phyloP scores from a whole-genome alignment of 768 basidiomycete species.

The Lactifluus rugatus region DNA sequence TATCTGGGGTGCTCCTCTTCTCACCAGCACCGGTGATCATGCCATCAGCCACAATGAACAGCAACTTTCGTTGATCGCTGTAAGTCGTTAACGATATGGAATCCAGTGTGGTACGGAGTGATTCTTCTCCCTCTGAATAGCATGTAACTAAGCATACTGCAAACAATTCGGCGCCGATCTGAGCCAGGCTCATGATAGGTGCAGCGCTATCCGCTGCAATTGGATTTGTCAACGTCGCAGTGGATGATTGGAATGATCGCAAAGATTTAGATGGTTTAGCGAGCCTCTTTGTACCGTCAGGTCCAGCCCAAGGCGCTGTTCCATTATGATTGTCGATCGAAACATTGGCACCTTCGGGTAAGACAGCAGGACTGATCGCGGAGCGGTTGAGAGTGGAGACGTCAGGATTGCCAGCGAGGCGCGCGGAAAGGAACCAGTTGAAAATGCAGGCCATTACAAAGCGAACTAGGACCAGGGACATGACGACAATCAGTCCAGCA shows the following conservation, averaged over 20 bases:
- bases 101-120: conserved; percentile 83
- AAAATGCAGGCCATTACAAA: conserved; percentile 96
- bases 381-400: conserved; percentile 63
- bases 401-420: conserved; percentile 68
- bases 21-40: conserved; percentile 99
- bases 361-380: conserved; percentile 88
- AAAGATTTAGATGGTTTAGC: conserved; percentile 38
- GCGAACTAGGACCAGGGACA: conserved; percentile 81
- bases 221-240: conserved; percentile 43
- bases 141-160: conserved; percentile 94
- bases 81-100: conserved; percentile 87
- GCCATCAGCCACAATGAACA: conserved; percentile 94
- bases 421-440: conserved; percentile 89
- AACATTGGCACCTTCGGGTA: conserved; percentile 93
- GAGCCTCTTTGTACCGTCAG: conserved; percentile 41
- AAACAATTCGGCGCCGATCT: conserved; percentile 93
- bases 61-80: conserved; percentile 82
- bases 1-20: conserved; percentile 92
- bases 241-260: conserved; percentile 40
- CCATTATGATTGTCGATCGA: conserved; percentile 87
- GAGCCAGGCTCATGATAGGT: conserved; percentile 72
- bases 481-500: conserved; percentile 81
- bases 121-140: conserved; percentile 95
- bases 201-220: conserved; percentile 29
- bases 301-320: conserved; percentile 87